phyloP scores from a whole-genome alignment of 1,284 basidiomycete species.

The Coriolopsis trogii region DNA sequence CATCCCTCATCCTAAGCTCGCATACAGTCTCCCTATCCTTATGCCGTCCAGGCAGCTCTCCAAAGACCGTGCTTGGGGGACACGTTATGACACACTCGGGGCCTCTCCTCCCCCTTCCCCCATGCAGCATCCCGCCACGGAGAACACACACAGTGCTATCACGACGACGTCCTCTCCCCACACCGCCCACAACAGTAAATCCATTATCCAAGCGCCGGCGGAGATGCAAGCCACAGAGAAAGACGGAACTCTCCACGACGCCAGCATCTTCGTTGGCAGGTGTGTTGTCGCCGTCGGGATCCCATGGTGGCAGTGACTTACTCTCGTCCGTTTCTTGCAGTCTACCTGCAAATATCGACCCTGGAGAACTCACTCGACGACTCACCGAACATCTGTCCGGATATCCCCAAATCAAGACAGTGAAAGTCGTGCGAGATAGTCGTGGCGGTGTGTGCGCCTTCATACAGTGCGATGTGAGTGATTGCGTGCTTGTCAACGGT shows the following conservation, averaged over 20 bases:
- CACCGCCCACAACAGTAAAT: neutral
- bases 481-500: constrained; percentile 2
- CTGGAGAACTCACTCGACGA: constrained; percentile 56
- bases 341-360: constrained; percentile 68
- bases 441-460: constrained; percentile 80
- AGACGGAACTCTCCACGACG: constrained; percentile 62
- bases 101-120: constrained; percentile 35
- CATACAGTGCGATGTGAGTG: constrained; percentile 73
- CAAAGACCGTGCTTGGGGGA: constrained; percentile 54
- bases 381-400: constrained; percentile 66
- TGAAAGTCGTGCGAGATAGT: constrained; percentile 76
- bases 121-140: constrained; percentile 15
- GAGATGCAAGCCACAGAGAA: neutral
- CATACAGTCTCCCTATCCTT: constrained; percentile 11
- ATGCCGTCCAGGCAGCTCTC: constrained; percentile 28
- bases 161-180: constrained; percentile 12
- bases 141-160: constrained; percentile 27
- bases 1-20: constrained; percentile 13
- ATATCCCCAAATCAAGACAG: constrained; percentile 61
- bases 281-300: too few species aligned
- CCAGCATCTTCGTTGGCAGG: constrained; percentile 84
- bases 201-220: neutral
- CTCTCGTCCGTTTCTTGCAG: constrained; percentile 40
- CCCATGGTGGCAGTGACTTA: constrained; percentile 10
- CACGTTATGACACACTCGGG: constrained; percentile 63